Evolutionary conservation across 2,329 filamentous ascomycete genomes (phyloP).

Genomic region (Lachnellula cervina): DNA sequence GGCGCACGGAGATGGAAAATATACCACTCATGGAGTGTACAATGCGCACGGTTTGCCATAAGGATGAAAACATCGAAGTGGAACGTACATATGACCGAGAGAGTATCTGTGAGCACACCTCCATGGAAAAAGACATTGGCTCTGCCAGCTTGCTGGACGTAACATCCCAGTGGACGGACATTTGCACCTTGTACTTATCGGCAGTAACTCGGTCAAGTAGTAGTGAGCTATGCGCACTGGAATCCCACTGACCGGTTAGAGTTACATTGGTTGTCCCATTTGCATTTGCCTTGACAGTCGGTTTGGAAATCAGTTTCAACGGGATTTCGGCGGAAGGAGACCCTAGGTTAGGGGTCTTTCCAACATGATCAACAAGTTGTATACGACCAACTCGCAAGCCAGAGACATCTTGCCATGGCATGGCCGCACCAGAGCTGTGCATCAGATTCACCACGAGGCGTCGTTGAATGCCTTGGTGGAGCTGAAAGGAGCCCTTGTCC

Average conservation of each 20-base stretch:
- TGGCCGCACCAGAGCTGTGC: constrained; percentile 79
- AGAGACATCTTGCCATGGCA: constrained; percentile 84
- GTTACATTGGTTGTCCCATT: constrained; percentile 87
- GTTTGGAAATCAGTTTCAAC: constrained; percentile 71
- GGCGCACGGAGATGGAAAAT: constrained; percentile 81
- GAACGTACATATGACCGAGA: constrained; percentile 80
- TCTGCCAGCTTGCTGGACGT: constrained; percentile 77
- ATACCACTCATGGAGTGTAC: constrained; percentile 83
- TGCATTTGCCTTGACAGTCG: constrained; percentile 75
- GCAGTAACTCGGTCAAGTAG: constrained; percentile 88
- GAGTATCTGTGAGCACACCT: constrained; percentile 77
- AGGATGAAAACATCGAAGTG: constrained; percentile 76
- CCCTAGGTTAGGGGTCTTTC: constrained; percentile 77
- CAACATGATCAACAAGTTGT: constrained; percentile 76
- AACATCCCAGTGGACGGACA: constrained; percentile 83
- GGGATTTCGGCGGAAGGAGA: constrained; percentile 67
- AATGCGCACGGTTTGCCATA: constrained; percentile 81
- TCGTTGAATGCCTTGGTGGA: constrained; percentile 90
- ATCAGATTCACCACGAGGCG: constrained; percentile 84
- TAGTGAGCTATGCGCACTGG: constrained; percentile 85
- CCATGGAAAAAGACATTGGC: constrained; percentile 80
- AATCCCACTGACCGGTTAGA: constrained; percentile 93
- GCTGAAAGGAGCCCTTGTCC: constrained; percentile 86
- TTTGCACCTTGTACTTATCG: constrained; percentile 89
- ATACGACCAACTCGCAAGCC: constrained; percentile 75